Base-by-base conservation (phyloP, 2,329 filamentous ascomycete species). In the Neopestalotiopsis clavispora region DNA sequence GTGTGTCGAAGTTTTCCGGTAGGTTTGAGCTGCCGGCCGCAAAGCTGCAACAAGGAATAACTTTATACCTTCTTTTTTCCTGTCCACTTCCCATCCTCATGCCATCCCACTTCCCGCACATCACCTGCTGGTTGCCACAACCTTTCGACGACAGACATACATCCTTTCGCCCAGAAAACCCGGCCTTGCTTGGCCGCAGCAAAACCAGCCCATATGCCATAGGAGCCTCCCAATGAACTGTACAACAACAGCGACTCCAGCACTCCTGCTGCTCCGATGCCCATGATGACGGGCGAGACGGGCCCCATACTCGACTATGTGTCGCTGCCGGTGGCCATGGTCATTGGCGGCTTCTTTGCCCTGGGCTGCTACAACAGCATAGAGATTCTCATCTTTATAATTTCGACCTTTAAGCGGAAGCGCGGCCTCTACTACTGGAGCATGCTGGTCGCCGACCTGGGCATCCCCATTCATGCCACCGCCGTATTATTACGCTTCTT, bases 341-440 rank as follows among this genome's bases (percentile, higher is more conserved):
- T 66, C 64, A 66, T 66, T 34, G 64, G 45, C 30, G 64, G 64
- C 14, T 66, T 64, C 40, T 64, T 64, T 38, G 61, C 61, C 38
- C 42, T 64, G 38, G 61, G 38, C 61, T 64, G 61, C 40, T 64
- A 64, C 40, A 83, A 84, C 69, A 74, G 77, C 58, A 64, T 80
- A 66, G 82, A 83, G 70, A 74, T 84, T 9, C 73, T 79, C 17
- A 67, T 83, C 7, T 75, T 80, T 56, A 76, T 81, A 14, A 75
- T 80, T 9, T 73, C 74, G 4, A 81, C 79, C 1, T 83, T 83
- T 71, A 76, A 76, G 14, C 77, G 78, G 30, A 80, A 78, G 72
- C 74, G 73, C 34, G 80, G 80, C 1, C 75, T 82, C 6, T 84
- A 84, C 70, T 83, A 84, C 74, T 82, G 81, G 80, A 79, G 78